A percentile compares a stretch with the other conserved stretches of the same genome.
phyloP scores from a whole-genome alignment of 208 protist genomes.

The Crithidia thermophila region DNA sequence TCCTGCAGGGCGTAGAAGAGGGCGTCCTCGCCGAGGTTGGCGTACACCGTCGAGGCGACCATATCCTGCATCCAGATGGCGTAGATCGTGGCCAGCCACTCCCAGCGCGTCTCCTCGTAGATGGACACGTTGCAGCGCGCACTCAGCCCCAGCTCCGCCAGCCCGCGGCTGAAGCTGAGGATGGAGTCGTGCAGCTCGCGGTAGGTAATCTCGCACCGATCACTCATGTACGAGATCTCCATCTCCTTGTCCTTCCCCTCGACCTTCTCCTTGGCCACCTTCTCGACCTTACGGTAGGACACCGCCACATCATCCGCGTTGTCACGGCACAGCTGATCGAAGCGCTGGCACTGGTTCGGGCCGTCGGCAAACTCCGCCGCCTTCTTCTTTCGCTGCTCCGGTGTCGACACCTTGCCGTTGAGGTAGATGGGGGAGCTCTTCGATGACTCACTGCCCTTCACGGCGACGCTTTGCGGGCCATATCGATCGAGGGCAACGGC shows the following conservation, averaged over 20 bases:
- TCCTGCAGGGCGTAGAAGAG: conserved; percentile 66
- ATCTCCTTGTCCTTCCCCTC: conserved; percentile 17
- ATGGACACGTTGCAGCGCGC: conserved; percentile 46
- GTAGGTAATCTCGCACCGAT: conserved; percentile 34
- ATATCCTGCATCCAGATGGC: conserved; percentile 68
- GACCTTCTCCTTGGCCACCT: conserved; percentile 33
- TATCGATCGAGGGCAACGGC: too few species aligned
- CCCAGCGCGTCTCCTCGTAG: conserved; percentile 87
- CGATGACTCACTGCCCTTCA: conserved; percentile 50
- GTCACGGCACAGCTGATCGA: conserved; percentile 34
- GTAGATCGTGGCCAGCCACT: conserved; percentile 77
- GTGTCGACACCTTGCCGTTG: conserved; percentile 27
- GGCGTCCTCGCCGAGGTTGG: conserved; percentile 78
- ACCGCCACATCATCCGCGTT: conserved; percentile 29
- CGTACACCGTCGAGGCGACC: conserved; percentile 75
- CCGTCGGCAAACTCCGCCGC: conserved; percentile 22
- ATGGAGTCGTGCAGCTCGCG: conserved; percentile 50
- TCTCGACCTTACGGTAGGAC: conserved; percentile 46
- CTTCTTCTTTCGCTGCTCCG: conserved; percentile 14
- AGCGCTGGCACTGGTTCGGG: conserved; percentile 32
- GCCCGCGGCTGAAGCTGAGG: conserved; percentile 50
- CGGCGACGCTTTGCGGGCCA: conserved; percentile 31
- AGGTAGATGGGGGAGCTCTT: conserved; percentile 50
- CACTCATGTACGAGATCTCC: conserved; percentile 57
- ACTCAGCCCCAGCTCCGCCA: conserved; percentile 51